Conservation (phyloP, 2,329 filamentous ascomycete genomes). For the Aspergillus melleus region DNA sequence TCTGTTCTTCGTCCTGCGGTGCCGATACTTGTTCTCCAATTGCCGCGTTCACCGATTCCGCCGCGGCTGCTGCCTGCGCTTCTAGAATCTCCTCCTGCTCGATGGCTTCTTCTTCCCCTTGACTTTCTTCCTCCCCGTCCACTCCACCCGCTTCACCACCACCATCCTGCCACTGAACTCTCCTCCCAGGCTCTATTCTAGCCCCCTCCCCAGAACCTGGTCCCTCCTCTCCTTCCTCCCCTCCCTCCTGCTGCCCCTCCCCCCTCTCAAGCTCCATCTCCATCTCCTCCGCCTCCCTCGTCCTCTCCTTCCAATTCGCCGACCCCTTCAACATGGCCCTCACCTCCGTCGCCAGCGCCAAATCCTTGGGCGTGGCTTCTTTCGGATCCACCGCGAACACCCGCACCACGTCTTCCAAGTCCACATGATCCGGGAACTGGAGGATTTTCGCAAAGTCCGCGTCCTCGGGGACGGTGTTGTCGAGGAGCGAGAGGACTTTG, state of each 20-base stretch:
- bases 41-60: constrained; percentile 22
- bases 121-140: constrained; percentile 12
- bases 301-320: constrained; percentile 28
- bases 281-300: constrained; percentile 1
- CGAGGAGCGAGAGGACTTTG: constrained; percentile 70
- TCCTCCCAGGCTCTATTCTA: background rate
- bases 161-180: constrained; percentile 24
- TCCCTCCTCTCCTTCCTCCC: constrained; percentile 1
- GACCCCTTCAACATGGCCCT: constrained; percentile 35
- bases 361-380: constrained; percentile 21
- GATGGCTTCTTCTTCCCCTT: constrained; percentile 33
- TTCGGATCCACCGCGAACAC: constrained; percentile 29
- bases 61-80: constrained; percentile 29
- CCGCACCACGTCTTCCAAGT: constrained; percentile 18
- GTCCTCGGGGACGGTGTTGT: constrained; percentile 34
- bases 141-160: constrained; percentile 8
- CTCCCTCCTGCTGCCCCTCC: constrained; percentile 4
- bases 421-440: constrained; percentile 38
- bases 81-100: constrained; percentile 33
- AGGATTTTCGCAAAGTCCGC: constrained; percentile 38
- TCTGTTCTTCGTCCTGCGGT: constrained; percentile 23
- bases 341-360: constrained; percentile 37
- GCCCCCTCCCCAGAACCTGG: background rate
- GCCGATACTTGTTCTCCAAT: constrained; percentile 9
- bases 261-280: constrained; percentile 4